phyloP scores from a whole-genome alignment of 1,284 basidiomycete species.

The Sphagnurus paluster region DNA sequence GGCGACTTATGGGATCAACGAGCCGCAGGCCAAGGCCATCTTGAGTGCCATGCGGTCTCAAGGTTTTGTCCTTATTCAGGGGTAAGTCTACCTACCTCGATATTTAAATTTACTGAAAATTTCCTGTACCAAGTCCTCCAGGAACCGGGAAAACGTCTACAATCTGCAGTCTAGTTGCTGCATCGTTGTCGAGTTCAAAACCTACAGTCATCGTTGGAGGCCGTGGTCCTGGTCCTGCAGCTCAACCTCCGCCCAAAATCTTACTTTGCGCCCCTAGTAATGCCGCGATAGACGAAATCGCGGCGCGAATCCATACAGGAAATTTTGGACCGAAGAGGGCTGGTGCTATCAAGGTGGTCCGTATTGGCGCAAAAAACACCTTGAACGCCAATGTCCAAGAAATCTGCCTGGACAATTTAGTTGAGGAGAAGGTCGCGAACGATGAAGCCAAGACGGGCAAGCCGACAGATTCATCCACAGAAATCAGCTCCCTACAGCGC shows the following conservation, averaged over 20 bases:
- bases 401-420: constrained; percentile 84
- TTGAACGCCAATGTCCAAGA: constrained; percentile 87
- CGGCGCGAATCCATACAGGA: constrained; percentile 82
- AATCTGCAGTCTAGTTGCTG: constrained; percentile 91
- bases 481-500: constrained; percentile 61
- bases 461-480: constrained; percentile 51
- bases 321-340: constrained; percentile 61
- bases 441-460: constrained; percentile 44
- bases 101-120: background rate
- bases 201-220: constrained; percentile 12
- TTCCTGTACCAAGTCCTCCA: constrained; percentile 69
- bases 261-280: constrained; percentile 98
- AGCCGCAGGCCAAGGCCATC: constrained; percentile 94
- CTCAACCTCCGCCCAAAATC: constrained; percentile 68
- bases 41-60: constrained; percentile 69
- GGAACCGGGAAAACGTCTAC: constrained; percentile 99
- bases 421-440: constrained; percentile 73
- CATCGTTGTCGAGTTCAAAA: constrained; percentile 57
- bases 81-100: constrained; percentile 47
- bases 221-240: constrained; percentile 34
- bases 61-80: constrained; percentile 95
- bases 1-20: constrained; percentile 78
- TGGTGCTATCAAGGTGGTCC: constrained; percentile 78
- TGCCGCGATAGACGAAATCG: constrained; percentile 97
- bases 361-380: constrained; percentile 80